A percentile compares a stretch with the other conserved stretches of the same genome.
phyloP scores from a whole-genome alignment of 306 rosid genomes.

The Trichosanthes truncata region DNA sequence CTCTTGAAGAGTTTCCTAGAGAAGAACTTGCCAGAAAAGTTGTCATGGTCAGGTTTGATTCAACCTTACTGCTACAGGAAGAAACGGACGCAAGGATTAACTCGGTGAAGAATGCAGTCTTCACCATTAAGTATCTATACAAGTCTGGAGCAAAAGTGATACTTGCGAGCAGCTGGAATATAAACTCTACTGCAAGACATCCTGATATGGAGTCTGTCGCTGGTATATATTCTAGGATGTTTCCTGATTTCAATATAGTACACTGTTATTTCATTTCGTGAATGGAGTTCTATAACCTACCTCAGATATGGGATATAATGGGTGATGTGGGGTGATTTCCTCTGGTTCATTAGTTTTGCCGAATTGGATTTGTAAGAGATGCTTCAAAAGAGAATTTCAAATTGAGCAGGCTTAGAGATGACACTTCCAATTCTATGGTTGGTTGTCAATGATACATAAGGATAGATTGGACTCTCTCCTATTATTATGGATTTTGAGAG shows the following conservation, averaged over 20 bases:
- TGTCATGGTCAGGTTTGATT: slow-evolving; percentile 77
- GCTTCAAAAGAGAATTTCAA: neutral
- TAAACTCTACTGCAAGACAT: slow-evolving; percentile 21
- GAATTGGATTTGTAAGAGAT: neutral
- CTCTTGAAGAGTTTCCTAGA: slow-evolving; percentile 64
- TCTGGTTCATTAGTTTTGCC: neutral
- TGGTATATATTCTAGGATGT: slow-evolving; percentile 38
- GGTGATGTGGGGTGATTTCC: neutral
- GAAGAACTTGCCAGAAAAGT: slow-evolving; percentile 64
- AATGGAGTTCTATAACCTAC: slow-evolving; percentile 4
- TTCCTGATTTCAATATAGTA: neutral
- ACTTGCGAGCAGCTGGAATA: slow-evolving; percentile 64
- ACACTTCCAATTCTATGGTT: neutral
- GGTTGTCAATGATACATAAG: neutral
- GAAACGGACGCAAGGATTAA: slow-evolving; percentile 20
- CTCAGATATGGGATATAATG: neutral
- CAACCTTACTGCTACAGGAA: slow-evolving; percentile 44
- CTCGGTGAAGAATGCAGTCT: slow-evolving; percentile 29
- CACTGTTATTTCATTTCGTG: slow-evolving; percentile 8
- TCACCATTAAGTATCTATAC: slow-evolving; percentile 52
- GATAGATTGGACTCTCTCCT: neutral
- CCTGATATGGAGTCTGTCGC: slow-evolving; percentile 28
- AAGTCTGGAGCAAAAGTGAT: slow-evolving; percentile 55
- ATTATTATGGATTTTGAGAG: neutral
- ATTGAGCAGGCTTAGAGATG: neutral